phyloP scores from a whole-genome alignment of 2,329 filamentous ascomycete species.

The Aspergillus quadricinctus region DNA sequence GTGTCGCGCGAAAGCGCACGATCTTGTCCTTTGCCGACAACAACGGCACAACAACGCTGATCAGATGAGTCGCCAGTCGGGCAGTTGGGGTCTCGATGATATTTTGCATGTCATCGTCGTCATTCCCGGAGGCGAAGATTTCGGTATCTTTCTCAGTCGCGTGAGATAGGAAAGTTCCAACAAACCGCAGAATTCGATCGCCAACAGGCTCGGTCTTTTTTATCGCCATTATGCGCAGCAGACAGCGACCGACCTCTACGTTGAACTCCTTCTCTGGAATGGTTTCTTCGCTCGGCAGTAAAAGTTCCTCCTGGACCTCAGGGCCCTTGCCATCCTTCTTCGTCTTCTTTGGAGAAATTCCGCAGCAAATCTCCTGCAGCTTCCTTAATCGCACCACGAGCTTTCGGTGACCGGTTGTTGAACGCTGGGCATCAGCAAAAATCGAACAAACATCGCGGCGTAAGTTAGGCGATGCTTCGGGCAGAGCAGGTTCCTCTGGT shows the following conservation, averaged over 20 bases:
- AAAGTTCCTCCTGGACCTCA: constrained; percentile 47
- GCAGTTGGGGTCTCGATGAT: constrained; percentile 80
- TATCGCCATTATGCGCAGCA: constrained; percentile 75
- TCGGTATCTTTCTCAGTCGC: constrained; percentile 64
- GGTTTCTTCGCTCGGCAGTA: constrained; percentile 51
- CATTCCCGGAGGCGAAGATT: constrained; percentile 56
- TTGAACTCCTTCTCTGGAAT: constrained; percentile 87
- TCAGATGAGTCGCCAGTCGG: constrained; percentile 68
- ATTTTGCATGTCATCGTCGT: constrained; percentile 64
- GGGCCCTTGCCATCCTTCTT: constrained; percentile 43
- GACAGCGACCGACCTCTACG: constrained; percentile 74
- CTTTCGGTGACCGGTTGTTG: constrained; percentile 85
- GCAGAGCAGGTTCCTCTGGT: constrained; percentile 58
- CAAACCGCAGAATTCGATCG: constrained; percentile 78
- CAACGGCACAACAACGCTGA: constrained; percentile 70
- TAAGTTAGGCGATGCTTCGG: constrained; percentile 49
- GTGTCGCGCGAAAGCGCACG: constrained; percentile 82
- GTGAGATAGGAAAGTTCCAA: constrained; percentile 79
- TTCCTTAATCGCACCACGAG: constrained; percentile 82
- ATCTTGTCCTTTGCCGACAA: constrained; percentile 86
- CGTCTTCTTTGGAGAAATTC: constrained; percentile 45
- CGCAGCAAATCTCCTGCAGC: constrained; percentile 77
- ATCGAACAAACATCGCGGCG: constrained; percentile 69
- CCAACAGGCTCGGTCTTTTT: constrained; percentile 90
- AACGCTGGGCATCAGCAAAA: constrained; percentile 80